Percentiles rank a stretch among this genome's conserved stretches.
Evolutionary conservation across 73 alveolate genomes (phyloP).

Genomic region (Symbiodinium natans): DNA sequence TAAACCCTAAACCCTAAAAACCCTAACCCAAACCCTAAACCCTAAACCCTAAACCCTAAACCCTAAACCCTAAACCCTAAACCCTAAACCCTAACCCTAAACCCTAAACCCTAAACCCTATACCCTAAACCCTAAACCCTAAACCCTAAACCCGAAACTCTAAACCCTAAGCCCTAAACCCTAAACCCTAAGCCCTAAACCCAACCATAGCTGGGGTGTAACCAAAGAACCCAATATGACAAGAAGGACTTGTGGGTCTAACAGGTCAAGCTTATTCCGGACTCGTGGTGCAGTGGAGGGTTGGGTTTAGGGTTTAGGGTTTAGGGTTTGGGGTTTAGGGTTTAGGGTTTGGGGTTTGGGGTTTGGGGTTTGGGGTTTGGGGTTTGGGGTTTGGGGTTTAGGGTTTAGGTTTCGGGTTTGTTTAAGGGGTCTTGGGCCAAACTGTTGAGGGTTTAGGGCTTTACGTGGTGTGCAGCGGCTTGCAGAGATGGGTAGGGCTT

Average conservation of each 20-base stretch:
- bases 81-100: background rate
- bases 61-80: background rate
- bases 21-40: too few relatives aligned
- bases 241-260: background rate
- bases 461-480: too few relatives aligned
- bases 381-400: too few relatives aligned
- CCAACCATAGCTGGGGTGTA: too few relatives aligned
- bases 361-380: background rate
- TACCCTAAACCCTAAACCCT: background rate
- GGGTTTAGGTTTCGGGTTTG: too few relatives aligned
- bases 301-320: background rate
- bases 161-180: background rate
- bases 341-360: background rate
- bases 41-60: background rate
- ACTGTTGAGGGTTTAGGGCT: too few relatives aligned
- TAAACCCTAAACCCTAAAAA: background rate
- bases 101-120: background rate
- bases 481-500: too few relatives aligned
- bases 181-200: too few relatives aligned
- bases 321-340: background rate
- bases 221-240: background rate
- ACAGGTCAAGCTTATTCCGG: too few relatives aligned
- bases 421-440: too few relatives aligned
- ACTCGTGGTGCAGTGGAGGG: too few relatives aligned
- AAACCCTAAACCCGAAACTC: background rate